Conservation (phyloP, 352 stramenopile species). For the Phytopythium litorale region DNA sequence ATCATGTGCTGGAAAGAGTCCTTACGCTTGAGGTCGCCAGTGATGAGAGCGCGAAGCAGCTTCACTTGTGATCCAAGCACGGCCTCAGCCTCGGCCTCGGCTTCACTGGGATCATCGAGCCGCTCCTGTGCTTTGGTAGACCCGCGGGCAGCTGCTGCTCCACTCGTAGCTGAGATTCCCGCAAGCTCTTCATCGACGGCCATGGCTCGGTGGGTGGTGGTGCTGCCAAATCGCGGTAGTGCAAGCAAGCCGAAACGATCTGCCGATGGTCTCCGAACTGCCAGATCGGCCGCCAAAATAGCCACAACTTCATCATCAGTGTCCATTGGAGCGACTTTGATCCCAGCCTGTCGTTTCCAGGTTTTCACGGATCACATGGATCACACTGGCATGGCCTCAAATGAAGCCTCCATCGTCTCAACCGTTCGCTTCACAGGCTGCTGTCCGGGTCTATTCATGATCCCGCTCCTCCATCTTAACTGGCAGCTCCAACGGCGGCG, state of each 20-base stretch:
- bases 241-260: not conserved
- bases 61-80: conserved; percentile 23
- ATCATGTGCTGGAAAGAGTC: not conserved
- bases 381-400: too few relatives aligned
- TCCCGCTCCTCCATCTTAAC: too few relatives aligned
- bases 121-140: conserved; percentile 12
- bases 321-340: too few relatives aligned
- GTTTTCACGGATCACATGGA: too few relatives aligned
- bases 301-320: not conserved
- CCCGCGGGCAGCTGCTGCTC: not conserved
- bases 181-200: not conserved
- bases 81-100: conserved; percentile 12
- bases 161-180: not conserved
- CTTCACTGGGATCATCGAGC: not conserved
- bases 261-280: not conserved
- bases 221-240: not conserved
- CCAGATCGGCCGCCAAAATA: not conserved
- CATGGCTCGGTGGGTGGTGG: not conserved
- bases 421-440: too few relatives aligned
- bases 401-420: too few relatives aligned
- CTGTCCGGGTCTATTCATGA: too few relatives aligned
- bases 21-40: conserved; percentile 24
- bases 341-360: too few relatives aligned
- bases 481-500: too few relatives aligned
- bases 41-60: conserved; percentile 29